A percentile compares a stretch with the other conserved stretches of the same genome.
These are phyloP conservation scores for Extremus antarcticus DNA, from an alignment of 495 filamentous ascomycete species.

Conservation along the genomic window DNA sequence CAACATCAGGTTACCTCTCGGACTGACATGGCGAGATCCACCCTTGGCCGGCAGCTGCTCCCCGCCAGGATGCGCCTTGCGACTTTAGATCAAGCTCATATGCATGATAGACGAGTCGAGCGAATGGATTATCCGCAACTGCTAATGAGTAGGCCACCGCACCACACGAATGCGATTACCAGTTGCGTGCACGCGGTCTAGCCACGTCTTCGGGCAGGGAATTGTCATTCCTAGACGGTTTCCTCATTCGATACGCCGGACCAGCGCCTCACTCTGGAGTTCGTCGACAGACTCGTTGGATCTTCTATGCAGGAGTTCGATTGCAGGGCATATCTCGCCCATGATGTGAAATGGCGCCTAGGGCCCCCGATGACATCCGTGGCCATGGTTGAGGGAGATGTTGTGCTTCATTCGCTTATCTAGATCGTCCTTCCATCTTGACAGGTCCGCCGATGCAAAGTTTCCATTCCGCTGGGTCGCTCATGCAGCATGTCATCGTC, in stretches of 20 bases:
- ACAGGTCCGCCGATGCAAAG: neutral
- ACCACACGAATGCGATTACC: neutral
- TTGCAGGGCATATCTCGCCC: neutral
- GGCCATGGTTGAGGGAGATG: neutral
- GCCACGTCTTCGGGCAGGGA: neutral
- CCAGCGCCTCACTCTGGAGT: neutral
- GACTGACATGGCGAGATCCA: neutral
- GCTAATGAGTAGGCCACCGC: neutral
- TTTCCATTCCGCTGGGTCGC: neutral
- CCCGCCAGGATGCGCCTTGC: neutral
- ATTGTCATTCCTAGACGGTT: neutral
- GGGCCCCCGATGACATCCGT: neutral
- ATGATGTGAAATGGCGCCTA: neutral
- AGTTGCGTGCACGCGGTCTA: neutral
- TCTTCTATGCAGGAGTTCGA: neutral
- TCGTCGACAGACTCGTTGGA: neutral
- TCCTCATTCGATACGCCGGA: neutral
- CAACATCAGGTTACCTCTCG: neutral
- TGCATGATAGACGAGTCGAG: neutral
- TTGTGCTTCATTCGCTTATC: constrained; percentile 5
- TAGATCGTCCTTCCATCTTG: neutral
- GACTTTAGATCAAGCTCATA: neutral
- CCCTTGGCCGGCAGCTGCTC: neutral
- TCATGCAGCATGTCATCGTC: constrained; percentile 4
- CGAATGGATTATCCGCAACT: too few species aligned